phyloP scores from a whole-genome alignment of 495 filamentous ascomycete genomes.

The Penicillium coffeae region DNA sequence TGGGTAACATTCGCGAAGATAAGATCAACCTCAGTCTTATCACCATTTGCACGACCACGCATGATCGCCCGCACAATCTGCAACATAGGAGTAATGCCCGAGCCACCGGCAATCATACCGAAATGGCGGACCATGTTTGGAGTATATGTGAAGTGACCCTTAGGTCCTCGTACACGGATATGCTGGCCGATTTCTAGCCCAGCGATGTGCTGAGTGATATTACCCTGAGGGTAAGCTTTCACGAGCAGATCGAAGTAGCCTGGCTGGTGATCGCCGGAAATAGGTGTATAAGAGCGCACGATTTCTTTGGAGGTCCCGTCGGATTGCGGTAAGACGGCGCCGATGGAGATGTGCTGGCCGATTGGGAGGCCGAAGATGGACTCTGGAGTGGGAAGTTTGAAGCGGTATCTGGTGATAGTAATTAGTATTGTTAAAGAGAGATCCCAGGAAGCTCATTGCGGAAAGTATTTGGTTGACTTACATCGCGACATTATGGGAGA shows the following conservation, averaged over 20 bases:
- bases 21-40: constrained; percentile 84
- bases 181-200: constrained; percentile 75
- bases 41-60: constrained; percentile 70
- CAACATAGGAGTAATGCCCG: constrained; percentile 97
- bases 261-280: constrained; percentile 82
- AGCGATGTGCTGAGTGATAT: constrained; percentile 89
- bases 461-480: background rate
- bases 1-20: constrained; percentile 94
- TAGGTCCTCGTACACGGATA: constrained; percentile 86
- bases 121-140: constrained; percentile 92
- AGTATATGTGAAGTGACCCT: constrained; percentile 93
- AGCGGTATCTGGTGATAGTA: constrained; percentile 60
- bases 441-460: too few species aligned
- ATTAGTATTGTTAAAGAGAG: too few species aligned
- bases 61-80: constrained; percentile 91
- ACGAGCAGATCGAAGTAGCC: constrained; percentile 96
- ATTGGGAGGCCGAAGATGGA: constrained; percentile 93
- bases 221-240: constrained; percentile 95
- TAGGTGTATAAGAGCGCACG: constrained; percentile 93
- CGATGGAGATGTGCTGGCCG: constrained; percentile 96
- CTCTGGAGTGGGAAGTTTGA: constrained; percentile 68
- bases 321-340: constrained; percentile 54
- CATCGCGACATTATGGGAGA: constrained; percentile 97
- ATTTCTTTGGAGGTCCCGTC: constrained; percentile 78
- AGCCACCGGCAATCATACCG: constrained; percentile 97